phyloP scores from a whole-genome alignment of 371 early-diverging fungal genomes.

The Edhazardia aedis region DNA sequence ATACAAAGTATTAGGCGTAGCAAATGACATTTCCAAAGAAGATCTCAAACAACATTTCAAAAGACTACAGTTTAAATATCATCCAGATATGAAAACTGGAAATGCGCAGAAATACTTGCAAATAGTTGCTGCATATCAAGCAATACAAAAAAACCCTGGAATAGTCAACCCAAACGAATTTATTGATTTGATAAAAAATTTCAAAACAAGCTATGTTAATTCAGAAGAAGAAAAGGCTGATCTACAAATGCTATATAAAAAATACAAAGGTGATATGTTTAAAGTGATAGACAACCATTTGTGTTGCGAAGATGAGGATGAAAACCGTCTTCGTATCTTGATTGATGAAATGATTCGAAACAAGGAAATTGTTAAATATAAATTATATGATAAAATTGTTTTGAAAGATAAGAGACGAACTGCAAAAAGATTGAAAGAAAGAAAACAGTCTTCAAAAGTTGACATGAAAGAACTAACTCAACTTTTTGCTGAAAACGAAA shows the following conservation, averaged over 20 bases:
- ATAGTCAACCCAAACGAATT: slow-evolving; percentile 6
- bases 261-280: slow-evolving; percentile 29
- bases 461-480: too few species aligned
- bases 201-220: slow-evolving; percentile 21
- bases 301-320: slow-evolving; percentile 27
- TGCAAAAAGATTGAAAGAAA: neutral
- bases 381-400: slow-evolving; percentile 10
- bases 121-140: slow-evolving; percentile 25
- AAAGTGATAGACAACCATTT: slow-evolving; percentile 30
- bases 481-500: too few species aligned
- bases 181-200: slow-evolving; percentile 21
- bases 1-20: slow-evolving; percentile 61
- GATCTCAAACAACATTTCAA: slow-evolving; percentile 75
- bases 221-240: slow-evolving; percentile 30
- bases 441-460: too few species aligned
- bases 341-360: slow-evolving; percentile 12
- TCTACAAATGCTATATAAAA: slow-evolving; percentile 22
- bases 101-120: slow-evolving; percentile 48
- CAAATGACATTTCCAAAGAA: slow-evolving; percentile 53
- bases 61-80: slow-evolving; percentile 57
- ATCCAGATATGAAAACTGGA: slow-evolving; percentile 65
- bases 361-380: slow-evolving; percentile 15
- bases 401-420: slow-evolving; percentile 1
- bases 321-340: slow-evolving; percentile 24
- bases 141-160: slow-evolving; percentile 5